These are phyloP conservation scores for Yamadazyma tumulicola DNA, from an alignment of 805 yeast genomes.

Conservation along the genomic window DNA sequence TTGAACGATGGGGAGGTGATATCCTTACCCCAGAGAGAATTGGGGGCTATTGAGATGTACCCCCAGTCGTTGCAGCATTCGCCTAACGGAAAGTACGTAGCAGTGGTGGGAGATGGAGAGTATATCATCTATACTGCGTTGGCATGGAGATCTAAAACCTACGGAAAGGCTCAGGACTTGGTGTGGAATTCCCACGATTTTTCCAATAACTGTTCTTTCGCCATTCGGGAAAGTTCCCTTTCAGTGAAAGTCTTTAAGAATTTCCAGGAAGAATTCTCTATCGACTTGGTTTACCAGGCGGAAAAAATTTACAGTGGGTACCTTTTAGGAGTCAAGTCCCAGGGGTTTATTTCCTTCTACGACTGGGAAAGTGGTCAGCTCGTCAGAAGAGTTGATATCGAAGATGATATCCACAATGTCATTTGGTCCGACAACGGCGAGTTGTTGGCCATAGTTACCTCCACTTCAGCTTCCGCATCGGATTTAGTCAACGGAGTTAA, in stretches of 20 bases:
- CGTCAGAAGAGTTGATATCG: constrained; percentile 85
- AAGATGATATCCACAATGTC: constrained; percentile 68
- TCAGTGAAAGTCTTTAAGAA: constrained; percentile 73
- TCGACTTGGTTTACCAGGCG: constrained; percentile 67
- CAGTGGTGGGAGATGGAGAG: constrained; percentile 98
- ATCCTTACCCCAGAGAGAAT: constrained; percentile 77
- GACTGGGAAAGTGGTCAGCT: constrained; percentile 89
- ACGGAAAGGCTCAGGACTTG: constrained; percentile 86
- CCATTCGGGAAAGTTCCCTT: constrained; percentile 68
- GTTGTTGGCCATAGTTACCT: constrained; percentile 64
- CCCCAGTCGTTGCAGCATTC: constrained; percentile 87
- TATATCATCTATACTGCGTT: constrained; percentile 92
- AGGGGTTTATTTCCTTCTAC: constrained; percentile 80
- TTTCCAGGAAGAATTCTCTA: constrained; percentile 70
- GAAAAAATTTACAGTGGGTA: constrained; percentile 87
- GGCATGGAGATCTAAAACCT: constrained; percentile 96
- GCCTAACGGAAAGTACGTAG: constrained; percentile 95
- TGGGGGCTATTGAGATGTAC: constrained; percentile 91
- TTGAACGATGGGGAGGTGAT: constrained; percentile 78
- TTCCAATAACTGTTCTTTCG: constrained; percentile 67
- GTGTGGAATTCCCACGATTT: constrained; percentile 86
- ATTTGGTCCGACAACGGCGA: constrained; percentile 95
- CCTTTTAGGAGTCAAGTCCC: constrained; percentile 79
- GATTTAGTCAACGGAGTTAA: constrained; percentile 12
- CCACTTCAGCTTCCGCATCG: constrained; percentile 12